phyloP scores from a whole-genome alignment of 1,284 basidiomycete species.

The Cryptococcus sp. region DNA sequence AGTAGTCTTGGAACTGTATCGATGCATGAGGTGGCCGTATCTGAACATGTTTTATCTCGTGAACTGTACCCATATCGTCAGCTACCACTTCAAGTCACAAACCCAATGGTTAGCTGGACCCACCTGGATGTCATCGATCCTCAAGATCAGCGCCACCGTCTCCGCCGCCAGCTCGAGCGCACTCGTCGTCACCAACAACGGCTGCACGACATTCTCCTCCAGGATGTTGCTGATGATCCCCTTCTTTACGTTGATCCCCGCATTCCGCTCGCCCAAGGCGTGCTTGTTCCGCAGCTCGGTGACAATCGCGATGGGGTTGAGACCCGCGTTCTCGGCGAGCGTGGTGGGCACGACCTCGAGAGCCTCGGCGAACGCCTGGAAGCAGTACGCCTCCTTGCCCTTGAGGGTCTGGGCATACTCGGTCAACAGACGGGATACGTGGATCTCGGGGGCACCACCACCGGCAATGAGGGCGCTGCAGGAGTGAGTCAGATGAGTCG shows the following conservation, averaged over 20 bases:
- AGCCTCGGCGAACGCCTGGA: slow-evolving; percentile 96
- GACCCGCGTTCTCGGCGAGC: slow-evolving; percentile 94
- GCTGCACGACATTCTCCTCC: slow-evolving; percentile 97
- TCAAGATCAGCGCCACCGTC: slow-evolving; percentile 91
- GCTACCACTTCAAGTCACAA: not conserved
- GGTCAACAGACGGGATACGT: slow-evolving; percentile 81
- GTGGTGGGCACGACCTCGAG: slow-evolving; percentile 98
- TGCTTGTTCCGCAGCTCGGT: slow-evolving; percentile 97
- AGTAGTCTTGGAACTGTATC: not conserved
- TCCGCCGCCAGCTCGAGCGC: slow-evolving; percentile 94
- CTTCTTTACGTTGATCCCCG: slow-evolving; percentile 97
- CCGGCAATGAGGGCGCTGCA: slow-evolving; percentile 91
- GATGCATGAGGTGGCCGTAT: slow-evolving; percentile 11
- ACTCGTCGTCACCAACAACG: slow-evolving; percentile 89
- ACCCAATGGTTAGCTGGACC: slow-evolving; percentile 16
- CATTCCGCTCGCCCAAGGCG: slow-evolving; percentile 87
- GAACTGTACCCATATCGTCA: slow-evolving; percentile 18
- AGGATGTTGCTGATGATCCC: slow-evolving; percentile 94
- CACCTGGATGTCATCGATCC: slow-evolving; percentile 89
- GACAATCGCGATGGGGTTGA: slow-evolving; percentile 97
- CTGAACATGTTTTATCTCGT: slow-evolving; percentile 15
- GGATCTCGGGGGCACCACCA: slow-evolving; percentile 96
- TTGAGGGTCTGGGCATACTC: slow-evolving; percentile 91
- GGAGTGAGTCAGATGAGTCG: not conserved
- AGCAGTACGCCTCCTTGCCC: slow-evolving; percentile 99